These are phyloP conservation scores for Cryptococcus jaspeensis DNA, from an alignment of 1,284 basidiomycete genomes.

Conservation along the genomic window DNA sequence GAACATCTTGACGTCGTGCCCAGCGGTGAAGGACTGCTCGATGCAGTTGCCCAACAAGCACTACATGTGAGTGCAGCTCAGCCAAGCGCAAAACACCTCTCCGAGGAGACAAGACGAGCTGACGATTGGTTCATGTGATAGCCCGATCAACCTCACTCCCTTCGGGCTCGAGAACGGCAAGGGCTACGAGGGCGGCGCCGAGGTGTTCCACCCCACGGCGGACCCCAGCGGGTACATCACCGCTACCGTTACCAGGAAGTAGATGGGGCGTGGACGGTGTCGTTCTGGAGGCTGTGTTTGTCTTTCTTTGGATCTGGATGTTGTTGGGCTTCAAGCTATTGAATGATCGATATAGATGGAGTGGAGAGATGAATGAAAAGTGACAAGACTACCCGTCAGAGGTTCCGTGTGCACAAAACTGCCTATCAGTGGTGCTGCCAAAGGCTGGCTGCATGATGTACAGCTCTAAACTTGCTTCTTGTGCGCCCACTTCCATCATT, in stretches of 20 bases:
- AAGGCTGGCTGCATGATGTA: too few relatives aligned
- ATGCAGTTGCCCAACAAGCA: slow-evolving; percentile 92
- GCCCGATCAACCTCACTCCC: slow-evolving; percentile 45
- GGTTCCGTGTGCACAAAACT: too few relatives aligned
- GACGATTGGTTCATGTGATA: slow-evolving; percentile 1
- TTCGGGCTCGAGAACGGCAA: slow-evolving; percentile 55
- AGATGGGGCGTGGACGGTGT: background rate
- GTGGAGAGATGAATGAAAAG: background rate
- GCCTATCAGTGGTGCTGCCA: too few relatives aligned
- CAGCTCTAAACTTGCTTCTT: too few relatives aligned
- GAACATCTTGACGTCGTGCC: slow-evolving; percentile 66
- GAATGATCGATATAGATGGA: background rate
- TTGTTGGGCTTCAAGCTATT: background rate
- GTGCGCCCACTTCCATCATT: too few relatives aligned
- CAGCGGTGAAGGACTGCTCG: slow-evolving; percentile 61
- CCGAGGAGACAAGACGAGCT: background rate
- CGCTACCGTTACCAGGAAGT: slow-evolving; percentile 53
- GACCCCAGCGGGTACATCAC: slow-evolving; percentile 60
- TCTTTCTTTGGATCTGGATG: background rate
- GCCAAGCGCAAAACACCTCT: too few relatives aligned
- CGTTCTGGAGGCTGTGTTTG: too few relatives aligned
- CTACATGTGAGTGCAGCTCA: slow-evolving; percentile 61
- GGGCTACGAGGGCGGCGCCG: slow-evolving; percentile 63
- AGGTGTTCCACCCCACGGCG: slow-evolving; percentile 76
- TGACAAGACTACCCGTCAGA: background rate